These are phyloP conservation scores for Neopestalotiopsis rosae DNA, from an alignment of 2,329 filamentous ascomycete species.

Conservation along the genomic window DNA sequence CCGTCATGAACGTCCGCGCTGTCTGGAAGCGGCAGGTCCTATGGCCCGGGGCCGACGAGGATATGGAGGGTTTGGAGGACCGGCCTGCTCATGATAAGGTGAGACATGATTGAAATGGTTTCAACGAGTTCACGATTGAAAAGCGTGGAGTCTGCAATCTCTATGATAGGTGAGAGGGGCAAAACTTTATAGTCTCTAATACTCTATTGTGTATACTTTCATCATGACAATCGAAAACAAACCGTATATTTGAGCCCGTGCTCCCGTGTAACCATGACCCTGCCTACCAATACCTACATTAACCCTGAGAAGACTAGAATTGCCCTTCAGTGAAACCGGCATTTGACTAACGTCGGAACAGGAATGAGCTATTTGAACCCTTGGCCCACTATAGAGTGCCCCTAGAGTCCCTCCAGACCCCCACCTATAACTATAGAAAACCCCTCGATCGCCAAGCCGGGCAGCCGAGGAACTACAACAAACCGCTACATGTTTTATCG, in stretches of 20 bases:
- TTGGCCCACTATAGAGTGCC: not conserved
- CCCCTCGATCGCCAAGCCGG: not conserved
- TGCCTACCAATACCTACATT: too few species aligned
- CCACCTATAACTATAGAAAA: conserved; percentile 2
- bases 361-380: not conserved
- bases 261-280: too few species aligned
- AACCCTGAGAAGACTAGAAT: too few species aligned
- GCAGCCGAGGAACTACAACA: not conserved
- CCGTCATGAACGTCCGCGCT: conserved; percentile 48
- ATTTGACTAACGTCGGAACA: not conserved
- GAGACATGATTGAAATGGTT: not conserved
- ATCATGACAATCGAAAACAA: too few species aligned
- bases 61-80: conserved; percentile 6
- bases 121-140: not conserved
- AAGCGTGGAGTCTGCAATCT: not conserved
- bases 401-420: not conserved
- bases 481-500: not conserved
- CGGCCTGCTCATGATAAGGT: not conserved
- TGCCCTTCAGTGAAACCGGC: too few species aligned
- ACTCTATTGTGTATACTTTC: too few species aligned
- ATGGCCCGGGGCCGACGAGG: conserved; percentile 37
- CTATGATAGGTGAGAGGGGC: not conserved
- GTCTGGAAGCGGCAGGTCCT: conserved; percentile 51
- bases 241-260: too few species aligned
- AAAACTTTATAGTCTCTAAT: too few species aligned